Evolutionary conservation across 495 filamentous ascomycete species (phyloP), one percentile per base, ranked within the genome.

Genomic region (Podospora comata): DNA sequence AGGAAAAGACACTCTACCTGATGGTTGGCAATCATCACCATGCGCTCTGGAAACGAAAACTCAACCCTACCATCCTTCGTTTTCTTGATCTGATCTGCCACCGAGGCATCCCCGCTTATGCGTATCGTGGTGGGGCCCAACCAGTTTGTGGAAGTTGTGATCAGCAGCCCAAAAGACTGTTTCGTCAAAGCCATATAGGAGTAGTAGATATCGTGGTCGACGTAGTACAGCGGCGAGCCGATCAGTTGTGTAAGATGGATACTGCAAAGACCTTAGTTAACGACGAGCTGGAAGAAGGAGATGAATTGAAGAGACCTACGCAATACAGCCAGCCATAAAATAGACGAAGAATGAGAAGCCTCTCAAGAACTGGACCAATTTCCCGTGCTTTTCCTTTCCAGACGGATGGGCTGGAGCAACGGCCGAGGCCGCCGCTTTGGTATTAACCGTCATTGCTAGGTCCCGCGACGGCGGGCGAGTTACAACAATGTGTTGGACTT

Each of bases 21-120:
- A 75, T 95, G 92, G 76, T 95, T 95, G 20, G 92, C 89, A 66
- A 94, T 92, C 76, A 95, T 80, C 60, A 95, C 81, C 78, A 93
- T 79, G 59, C 92, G 83, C 75, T 92, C 88, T 1, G 91, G 90
- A 68, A 95, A 94, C 67, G 85, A 77, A 71, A 88, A 89, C 68
- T 91, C 79, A n/a, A 93, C 79, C 67, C 85, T 81, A 9, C 92
- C 92, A 74, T 92, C 89, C 26, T 72, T 71, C 0, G 84, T 89
- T 75, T 87, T 81, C 65, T 82, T 76, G 23, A 95, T 79, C 79
- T 94, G 86, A 27, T 86, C 89, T 26, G 86, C 83, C 58, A 94
- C 89, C 65, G 85, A 90, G 67, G 83, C 84, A 78, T 94, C 90
- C 7, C 91, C 91, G 75, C 89, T 92, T 65, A 94, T 87, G 58